Evolutionary conservation across 2,329 filamentous ascomycete species (phyloP), one percentile per base, ranked within the genome.

Genomic region (Scedosporium minutisporum): DNA sequence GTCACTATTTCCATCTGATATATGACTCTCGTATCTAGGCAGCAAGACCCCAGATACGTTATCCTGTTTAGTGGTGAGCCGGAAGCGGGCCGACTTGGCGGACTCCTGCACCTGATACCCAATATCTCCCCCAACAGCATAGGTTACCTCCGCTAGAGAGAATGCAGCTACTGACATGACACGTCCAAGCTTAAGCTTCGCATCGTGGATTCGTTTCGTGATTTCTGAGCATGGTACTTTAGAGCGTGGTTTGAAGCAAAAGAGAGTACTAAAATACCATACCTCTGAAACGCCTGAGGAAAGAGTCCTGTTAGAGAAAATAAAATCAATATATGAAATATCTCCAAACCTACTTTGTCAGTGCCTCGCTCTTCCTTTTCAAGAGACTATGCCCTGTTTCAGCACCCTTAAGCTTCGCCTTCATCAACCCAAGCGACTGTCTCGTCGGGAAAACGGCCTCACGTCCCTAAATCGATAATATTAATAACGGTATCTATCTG

Each of bases 81-180:
- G 87, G 80, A 99, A 97, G 57, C 93, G 88, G 61, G 95, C 95
- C 63, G 90, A 87, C 75, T 95, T 93, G 65, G 91, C 95, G 1
- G 92, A 96, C 76, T 99, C 95, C 73, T 97, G 93, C 68, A 99
- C 91, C 78, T 99, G 95, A 78, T 96, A 99, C 65, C 89, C 90
- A 70, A 99, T 96, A 71, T 96, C 90, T 70, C 93, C 92, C 66
- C 95, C 95, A 29, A 97, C 92, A 27, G 95, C 95, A 71, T 99
- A 99, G 58, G 92, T 96, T 63, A 99, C 95, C 78, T 97, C 95
- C 64, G 95, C 95, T 18, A 99, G 84, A 53, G 93, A 97, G 78
- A 99, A 97, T 57, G 95, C 93, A 48, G 95, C 95, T 71, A 99
- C 96, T 76, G 97, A 93, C 95, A 99, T 99, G 44, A 99, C 95